phyloP scores from a whole-genome alignment of 2,329 filamentous ascomycete species.

The Huntiella decipiens region DNA sequence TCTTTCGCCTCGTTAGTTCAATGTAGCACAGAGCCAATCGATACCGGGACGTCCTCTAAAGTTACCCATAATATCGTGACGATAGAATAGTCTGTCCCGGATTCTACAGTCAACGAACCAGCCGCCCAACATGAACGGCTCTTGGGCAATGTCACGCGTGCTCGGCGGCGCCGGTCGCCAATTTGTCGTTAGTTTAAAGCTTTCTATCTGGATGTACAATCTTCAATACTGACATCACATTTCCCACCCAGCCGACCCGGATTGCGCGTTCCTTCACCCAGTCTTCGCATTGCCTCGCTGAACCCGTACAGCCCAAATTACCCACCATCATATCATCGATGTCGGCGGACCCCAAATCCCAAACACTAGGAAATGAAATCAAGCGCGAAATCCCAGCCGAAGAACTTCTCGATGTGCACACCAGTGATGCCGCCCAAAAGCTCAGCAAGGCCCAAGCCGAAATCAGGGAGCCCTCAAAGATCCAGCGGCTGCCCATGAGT shows the following conservation, averaged over 20 bases:
- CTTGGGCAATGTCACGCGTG: too few relatives aligned
- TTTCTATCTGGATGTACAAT: too few relatives aligned
- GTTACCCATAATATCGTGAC: too few relatives aligned
- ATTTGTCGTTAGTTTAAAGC: too few relatives aligned
- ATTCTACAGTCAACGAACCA: too few relatives aligned
- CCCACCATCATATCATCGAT: neutral
- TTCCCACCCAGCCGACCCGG: too few relatives aligned
- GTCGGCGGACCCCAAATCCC: neutral
- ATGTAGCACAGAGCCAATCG: neutral
- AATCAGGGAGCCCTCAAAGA: slow-evolving; percentile 2
- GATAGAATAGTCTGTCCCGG: too few relatives aligned
- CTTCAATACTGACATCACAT: too few relatives aligned
- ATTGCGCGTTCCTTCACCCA: too few relatives aligned
- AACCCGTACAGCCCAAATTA: neutral
- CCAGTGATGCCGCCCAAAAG: slow-evolving; percentile 11
- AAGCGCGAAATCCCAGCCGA: neutral
- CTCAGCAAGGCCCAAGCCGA: slow-evolving; percentile 8
- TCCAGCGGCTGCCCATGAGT: slow-evolving; percentile 11
- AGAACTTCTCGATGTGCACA: neutral
- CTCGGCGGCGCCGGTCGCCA: too few relatives aligned
- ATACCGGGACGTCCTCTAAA: too few relatives aligned
- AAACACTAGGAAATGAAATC: neutral
- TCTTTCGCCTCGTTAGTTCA: neutral
- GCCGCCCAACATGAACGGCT: too few relatives aligned
- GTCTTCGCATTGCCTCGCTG: neutral